Evolutionary conservation across 2,329 filamentous ascomycete species (phyloP), one percentile per base, ranked within the genome.

Genomic region (Fusarium sp.): DNA sequence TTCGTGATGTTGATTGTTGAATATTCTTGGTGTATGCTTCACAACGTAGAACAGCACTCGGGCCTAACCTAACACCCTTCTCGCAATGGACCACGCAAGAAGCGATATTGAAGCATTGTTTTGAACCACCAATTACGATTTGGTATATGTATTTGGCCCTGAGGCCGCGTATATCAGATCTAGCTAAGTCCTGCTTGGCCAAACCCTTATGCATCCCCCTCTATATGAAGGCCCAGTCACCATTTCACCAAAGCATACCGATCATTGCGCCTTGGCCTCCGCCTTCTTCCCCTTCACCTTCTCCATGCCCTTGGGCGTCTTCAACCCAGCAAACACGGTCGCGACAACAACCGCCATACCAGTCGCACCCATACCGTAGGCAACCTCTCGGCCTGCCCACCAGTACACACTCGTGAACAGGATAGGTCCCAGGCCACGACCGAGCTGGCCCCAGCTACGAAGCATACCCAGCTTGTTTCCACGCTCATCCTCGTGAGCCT

Each of bases 401-500:
- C 97, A 99, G 85, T 99, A 99, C 65, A 99, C 87, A 58, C 94
- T 95, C 72, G 97, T 98, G 81, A 99, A 99, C 39, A 97, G 84
- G 6, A 99, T 82, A 0, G 97, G 97, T 0, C 97, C 97, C 13
- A 97, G 83, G 0, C 95, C 95, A 37, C 97, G 89, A 4, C 97
- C 97, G 5, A 95, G 89, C 86, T 99, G 97, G 7, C 97, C 96
- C 92, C 88, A 92, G 76, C 88, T 91, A 31, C 97, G 88, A 76
- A 98, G 88, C 67, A 94, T 92, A 5, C 97, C 97, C 61, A 99
- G 85, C 80, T 97, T 97, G 56, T 92, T 92, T 4, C 97, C 97
- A 45, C 96, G 88, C 84, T 98, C 95, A 41, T 88, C 89, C 69
- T 93, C 92, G 52, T 86, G 88, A 0, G 95, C 95, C 83, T 98